These are phyloP conservation scores for Omphalea diandra DNA, from an alignment of 441 rosid species.

Conservation along the genomic window DNA sequence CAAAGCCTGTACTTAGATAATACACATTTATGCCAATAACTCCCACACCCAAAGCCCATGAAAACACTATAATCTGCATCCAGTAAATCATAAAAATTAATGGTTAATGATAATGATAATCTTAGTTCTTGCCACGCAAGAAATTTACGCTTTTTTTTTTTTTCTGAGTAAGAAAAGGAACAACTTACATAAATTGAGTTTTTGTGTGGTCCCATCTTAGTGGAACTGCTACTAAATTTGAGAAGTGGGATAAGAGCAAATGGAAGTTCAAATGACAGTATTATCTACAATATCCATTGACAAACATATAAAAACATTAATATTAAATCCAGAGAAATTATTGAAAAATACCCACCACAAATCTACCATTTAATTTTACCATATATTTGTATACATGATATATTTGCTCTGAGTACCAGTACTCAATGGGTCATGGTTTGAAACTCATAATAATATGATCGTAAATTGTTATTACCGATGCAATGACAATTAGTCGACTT, in stretches of 20 bases:
- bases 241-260: conserved; percentile 73
- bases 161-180: background rate
- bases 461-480: conserved; percentile 41
- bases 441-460: background rate
- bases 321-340: too few relatives aligned
- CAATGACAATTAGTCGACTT: conserved; percentile 54
- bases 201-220: conserved; percentile 77
- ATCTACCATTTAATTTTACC: too few relatives aligned
- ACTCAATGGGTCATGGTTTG: too few relatives aligned
- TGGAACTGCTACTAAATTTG: conserved; percentile 61
- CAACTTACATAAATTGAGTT: conserved; percentile 49
- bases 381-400: too few relatives aligned
- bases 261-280: too few relatives aligned
- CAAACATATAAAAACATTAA: too few relatives aligned
- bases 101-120: too few relatives aligned
- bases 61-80: conserved; percentile 51
- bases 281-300: conserved; percentile 43
- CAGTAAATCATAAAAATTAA: too few relatives aligned
- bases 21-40: conserved; percentile 60
- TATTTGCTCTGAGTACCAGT: too few relatives aligned
- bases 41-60: conserved; percentile 58
- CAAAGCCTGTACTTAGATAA: conserved; percentile 52
- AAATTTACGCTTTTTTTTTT: background rate
- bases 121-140: too few relatives aligned
- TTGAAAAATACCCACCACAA: too few relatives aligned